Base-by-base conservation (phyloP, 73 alveolate species). In the Urostyla sp. region DNA sequence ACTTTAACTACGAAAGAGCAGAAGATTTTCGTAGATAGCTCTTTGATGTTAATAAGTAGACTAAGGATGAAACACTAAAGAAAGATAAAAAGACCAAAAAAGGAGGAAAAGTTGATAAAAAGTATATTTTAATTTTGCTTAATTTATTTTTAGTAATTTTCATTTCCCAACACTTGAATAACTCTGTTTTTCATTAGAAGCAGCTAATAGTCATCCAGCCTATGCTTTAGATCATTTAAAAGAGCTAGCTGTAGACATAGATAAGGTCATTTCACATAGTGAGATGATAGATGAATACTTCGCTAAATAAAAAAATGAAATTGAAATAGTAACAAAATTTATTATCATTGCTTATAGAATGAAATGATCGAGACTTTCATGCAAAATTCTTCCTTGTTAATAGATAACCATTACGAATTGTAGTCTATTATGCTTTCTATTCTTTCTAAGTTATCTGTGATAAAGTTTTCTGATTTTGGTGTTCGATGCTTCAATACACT, bases 181-280 rank as follows among this genome's bases (percentile, higher is more conserved):
- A 11, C 32, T 85, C 31, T 63, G 87, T 38, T 43, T 44, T 31
- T 38, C 60, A 28, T 32, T 85, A n/a, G 90, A 85, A 43, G 83
- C 85, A 6, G 93, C 93, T 13, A 77, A 85, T 50, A 75, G 82
- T 21, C 60, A 58, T 21, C 93, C 93, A 13, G 28, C 93, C 4
- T 34, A 63, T 26, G 87, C 90, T 15, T 49, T 85, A 13, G 75
- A 76, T 38, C 73, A 32, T 32, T 28, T 85, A 20, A 59, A 53
- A 35, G 69, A 49, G 31, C 75, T 85, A n/a, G 89, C 93, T 8
- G 10, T 51, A 31, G 93, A 85, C 45, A 90, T 85, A 13, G 93
- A 75, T 31, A 49, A 72, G 38, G 78, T 85, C 23, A 74, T 63
- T 15, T 63, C 76, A 40, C 85, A 84, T 21, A 57, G 73, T 11